Evolutionary conservation across 2,329 filamentous ascomycete species (phyloP).

Genomic region (Pseudogymnoascus sp.): DNA sequence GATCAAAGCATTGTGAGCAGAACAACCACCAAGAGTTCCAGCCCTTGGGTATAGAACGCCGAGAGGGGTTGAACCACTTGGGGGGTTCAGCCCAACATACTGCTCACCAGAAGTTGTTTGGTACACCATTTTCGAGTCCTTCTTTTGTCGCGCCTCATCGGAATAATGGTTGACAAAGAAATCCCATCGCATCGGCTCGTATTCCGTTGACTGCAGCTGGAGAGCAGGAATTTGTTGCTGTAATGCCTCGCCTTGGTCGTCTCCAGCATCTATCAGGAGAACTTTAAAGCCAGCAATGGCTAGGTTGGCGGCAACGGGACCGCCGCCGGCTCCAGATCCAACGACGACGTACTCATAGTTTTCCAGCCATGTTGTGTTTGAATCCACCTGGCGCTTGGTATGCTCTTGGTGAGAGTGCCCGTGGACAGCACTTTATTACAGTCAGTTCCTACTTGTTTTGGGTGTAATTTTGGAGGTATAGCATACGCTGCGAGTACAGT

Average conservation of each 20-base stretch:
- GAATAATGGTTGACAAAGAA: slow-evolving; percentile 45
- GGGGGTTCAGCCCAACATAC: slow-evolving; percentile 21
- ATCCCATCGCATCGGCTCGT: slow-evolving; percentile 41
- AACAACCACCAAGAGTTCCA: slow-evolving; percentile 24
- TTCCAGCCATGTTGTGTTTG: slow-evolving; percentile 3
- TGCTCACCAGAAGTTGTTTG: slow-evolving; percentile 21
- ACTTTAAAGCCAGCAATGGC: slow-evolving; percentile 43
- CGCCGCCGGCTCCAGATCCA: slow-evolving; percentile 42
- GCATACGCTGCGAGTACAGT: slow-evolving; percentile 1
- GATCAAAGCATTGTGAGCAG: slow-evolving; percentile 17
- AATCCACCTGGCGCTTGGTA: neutral
- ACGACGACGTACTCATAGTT: slow-evolving; percentile 45
- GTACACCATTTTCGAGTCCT: slow-evolving; percentile 43
- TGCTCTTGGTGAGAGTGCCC: neutral
- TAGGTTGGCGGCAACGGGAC: slow-evolving; percentile 40
- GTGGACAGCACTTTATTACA: neutral
- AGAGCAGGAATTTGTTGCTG: slow-evolving; percentile 41
- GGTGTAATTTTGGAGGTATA: neutral
- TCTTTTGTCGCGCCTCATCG: slow-evolving; percentile 35
- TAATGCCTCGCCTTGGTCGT: slow-evolving; percentile 36
- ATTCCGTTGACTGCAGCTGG: slow-evolving; percentile 37
- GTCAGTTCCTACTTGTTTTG: neutral
- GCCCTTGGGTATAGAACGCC: slow-evolving; percentile 24
- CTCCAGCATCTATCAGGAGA: slow-evolving; percentile 44
- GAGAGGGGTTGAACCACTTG: slow-evolving; percentile 17